These are phyloP conservation scores for Albizia julibrissin DNA, from an alignment of 306 rosid genomes.

Conservation along the genomic window DNA sequence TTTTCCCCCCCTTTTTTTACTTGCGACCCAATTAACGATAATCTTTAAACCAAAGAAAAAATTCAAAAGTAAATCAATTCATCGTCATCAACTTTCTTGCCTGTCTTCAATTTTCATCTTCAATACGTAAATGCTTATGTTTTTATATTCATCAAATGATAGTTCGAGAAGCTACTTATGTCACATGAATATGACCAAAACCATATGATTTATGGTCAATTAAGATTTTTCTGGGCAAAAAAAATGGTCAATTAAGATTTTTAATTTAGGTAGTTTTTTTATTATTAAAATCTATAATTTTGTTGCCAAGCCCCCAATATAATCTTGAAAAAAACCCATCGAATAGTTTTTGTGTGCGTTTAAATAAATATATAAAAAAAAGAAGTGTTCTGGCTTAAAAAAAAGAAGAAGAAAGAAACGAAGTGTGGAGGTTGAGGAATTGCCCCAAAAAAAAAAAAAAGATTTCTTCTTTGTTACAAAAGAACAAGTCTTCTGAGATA, in stretches of 20 bases:
- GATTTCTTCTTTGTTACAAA: not conserved
- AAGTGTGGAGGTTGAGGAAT: not conserved
- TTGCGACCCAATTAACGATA: not conserved
- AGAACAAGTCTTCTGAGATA: not conserved
- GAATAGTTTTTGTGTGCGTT: not conserved
- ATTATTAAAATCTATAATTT: not conserved
- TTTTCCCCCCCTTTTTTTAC: not conserved
- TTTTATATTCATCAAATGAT: not conserved
- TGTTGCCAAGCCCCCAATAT: not conserved
- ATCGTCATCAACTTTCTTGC: slow-evolving; percentile 29
- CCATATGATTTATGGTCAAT: not conserved
- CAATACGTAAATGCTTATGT: not conserved
- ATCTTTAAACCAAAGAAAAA: too few relatives aligned
- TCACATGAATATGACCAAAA: not conserved
- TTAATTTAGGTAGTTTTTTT: not conserved
- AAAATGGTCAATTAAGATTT: not conserved
- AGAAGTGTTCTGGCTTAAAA: too few relatives aligned
- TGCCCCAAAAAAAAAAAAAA: not conserved
- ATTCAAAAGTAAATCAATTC: not conserved
- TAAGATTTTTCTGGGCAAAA: not conserved
- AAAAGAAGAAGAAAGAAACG: too few relatives aligned
- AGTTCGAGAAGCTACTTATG: not conserved
- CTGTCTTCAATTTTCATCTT: not conserved
- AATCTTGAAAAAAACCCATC: not conserved
- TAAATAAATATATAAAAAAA: too few relatives aligned